Evolutionary conservation across 345 rosid genomes (phyloP), one percentile per base, ranked within the genome.

Genomic region (Pelargonium nanum): DNA sequence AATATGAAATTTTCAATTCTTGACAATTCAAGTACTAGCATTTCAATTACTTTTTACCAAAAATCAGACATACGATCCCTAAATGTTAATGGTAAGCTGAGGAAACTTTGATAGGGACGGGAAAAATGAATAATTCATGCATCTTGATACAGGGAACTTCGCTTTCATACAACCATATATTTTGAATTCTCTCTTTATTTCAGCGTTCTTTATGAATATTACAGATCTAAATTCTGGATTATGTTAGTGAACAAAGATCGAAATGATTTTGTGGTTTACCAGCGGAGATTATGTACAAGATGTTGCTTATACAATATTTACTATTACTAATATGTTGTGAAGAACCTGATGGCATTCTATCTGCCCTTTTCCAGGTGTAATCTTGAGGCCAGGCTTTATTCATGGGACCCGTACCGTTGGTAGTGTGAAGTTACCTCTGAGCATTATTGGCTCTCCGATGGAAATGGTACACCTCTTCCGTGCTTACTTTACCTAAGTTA

Each of bases 311-410:
- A 40, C 2, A 40, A n/a, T n/a, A n/a, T n/a, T 30, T 5, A 12
- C 16, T 40, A 40, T 40, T 40, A 40, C 48, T 40, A 40, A 2
- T 40, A 40, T 40, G 15, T 40, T 40, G 48, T 40, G 16, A 40
- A 40, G 16, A 40, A 40, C 48, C 48, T 40, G 48, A 40, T 40
- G 48, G 48, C 48, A 40, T 2, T 52, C n/a, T 28, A 0, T 52
- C n/a, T 28, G 25, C 19, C 52, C 25, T 55, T 71, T 55, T 61
- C 63, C 85, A 89, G 99, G 97, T 19, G 81, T 93, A 68, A 81
- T 93, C 59, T 70, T 90, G 77, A 83, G 96, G 71, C 99, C 99
- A 22, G 99, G 99, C 61, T 93, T 90, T 68, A 93, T 93, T 53
- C 74, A 90, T 52, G 99, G 99, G 65, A 87, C 96, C 61, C 97